Base-by-base conservation (phyloP, 371 early-diverging fungal genomes). In the Mortierella sp. region DNA sequence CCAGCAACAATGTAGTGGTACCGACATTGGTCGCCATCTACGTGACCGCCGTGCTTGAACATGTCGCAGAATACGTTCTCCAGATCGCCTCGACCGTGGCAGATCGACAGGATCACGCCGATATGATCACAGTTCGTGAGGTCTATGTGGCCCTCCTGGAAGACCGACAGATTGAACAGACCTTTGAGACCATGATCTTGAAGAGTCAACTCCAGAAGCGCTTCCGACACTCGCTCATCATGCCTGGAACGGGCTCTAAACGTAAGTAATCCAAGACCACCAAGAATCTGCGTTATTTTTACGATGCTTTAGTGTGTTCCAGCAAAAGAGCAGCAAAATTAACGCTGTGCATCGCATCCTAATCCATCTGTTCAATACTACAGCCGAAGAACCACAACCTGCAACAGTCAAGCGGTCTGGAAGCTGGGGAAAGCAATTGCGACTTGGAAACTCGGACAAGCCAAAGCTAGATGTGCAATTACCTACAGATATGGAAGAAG, bases 1-100 rank as follows among this genome's bases (percentile, higher is more conserved):
- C 69, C 19, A 52, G 55, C 29, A 71, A 76, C 39, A 53, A 66
- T 2, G 59, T 87, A 2, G 62, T 77, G 8, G 86, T 89, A 37
- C 84, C 86, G 19, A 86, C 89, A 8, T 78, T 87, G 59, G 82
- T 89, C 19, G 87, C 88, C 44, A 89, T 89, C 54, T 89, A 89
- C 76, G 84, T 89, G 13, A 87, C 89, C 2, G 87, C 89, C 8
- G 82, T 89, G 10, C 65, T 89, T 60, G 89, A 87, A 47, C 87
- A 89, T 67, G 83, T 89, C 37, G 89, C 86, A 22, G 89, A 89
- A 41, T 85, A 87, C 64, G 63, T 87, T 6, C 71, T 89, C 7
- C 86, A 83, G 24, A 78, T 82, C 4, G 83, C 86, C 8, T 86
- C 87, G n/a, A 83, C 84, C 61, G 79, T 84, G 47, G 85, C 86